Evolutionary conservation across 805 yeast genomes (phyloP).

Genomic region (Kodamaea jinghongensis): DNA sequence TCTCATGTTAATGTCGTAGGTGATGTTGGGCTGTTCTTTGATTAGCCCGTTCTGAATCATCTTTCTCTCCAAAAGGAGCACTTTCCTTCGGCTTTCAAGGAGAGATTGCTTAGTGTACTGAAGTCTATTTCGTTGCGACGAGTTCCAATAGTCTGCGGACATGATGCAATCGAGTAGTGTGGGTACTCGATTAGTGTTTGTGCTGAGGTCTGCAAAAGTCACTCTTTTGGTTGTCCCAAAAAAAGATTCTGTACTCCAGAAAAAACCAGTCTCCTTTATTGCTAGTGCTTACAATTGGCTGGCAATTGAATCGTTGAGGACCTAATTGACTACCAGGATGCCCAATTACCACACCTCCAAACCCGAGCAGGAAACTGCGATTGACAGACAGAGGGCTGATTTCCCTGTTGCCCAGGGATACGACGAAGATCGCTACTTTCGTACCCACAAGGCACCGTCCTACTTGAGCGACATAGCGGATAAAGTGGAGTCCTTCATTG

Average conservation of each 20-base stretch:
- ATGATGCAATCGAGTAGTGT: constrained; percentile 25
- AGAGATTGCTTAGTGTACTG: constrained; percentile 68
- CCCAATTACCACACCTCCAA: constrained; percentile 51
- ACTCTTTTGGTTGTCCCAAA: too few relatives aligned
- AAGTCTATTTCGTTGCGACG: constrained; percentile 82
- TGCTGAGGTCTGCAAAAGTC: too few relatives aligned
- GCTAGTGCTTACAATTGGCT: too few relatives aligned
- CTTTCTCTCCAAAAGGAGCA: constrained; percentile 38
- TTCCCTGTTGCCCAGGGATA: constrained; percentile 71
- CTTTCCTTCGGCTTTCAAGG: constrained; percentile 41
- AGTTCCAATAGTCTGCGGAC: constrained; percentile 89
- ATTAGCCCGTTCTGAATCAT: constrained; percentile 44
- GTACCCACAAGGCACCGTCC: constrained; percentile 66
- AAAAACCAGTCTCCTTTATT: too few relatives aligned
- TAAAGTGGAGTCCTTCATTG: constrained; percentile 61
- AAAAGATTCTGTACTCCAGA: too few relatives aligned
- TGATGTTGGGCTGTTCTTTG: constrained; percentile 43
- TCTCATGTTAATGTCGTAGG: constrained; percentile 60
- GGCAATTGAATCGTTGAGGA: too few relatives aligned
- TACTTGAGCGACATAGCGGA: constrained; percentile 62
- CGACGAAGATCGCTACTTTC: constrained; percentile 78
- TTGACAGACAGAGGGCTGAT: constrained; percentile 72
- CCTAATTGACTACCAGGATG: not conserved
- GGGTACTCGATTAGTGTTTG: too few relatives aligned
- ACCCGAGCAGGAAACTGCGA: constrained; percentile 70